Percentiles rank a stretch among this genome's conserved stretches.
Conservation (phyloP, 345 rosid genomes). For the Camelina sativa region DNA sequence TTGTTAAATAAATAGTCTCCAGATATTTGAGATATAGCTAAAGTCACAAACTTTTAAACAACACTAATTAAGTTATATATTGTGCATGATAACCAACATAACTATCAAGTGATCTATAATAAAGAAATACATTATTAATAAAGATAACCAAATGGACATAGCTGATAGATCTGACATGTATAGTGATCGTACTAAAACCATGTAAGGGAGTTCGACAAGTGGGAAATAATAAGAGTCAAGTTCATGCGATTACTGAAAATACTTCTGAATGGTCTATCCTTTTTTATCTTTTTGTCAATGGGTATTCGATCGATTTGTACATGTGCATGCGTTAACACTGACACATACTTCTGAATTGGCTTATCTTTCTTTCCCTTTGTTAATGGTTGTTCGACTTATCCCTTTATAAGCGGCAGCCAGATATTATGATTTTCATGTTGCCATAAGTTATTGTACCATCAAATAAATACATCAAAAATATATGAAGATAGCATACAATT, state of each 20-base stretch:
- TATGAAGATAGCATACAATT: not conserved
- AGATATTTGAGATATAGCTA: conserved; percentile 34
- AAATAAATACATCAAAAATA: not conserved
- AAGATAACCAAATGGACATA: conserved; percentile 23
- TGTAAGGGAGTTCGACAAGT: conserved; percentile 27
- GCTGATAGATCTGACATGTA: conserved; percentile 35
- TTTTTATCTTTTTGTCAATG: conserved; percentile 22
- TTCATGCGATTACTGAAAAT: conserved; percentile 28
- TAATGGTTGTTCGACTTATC: not conserved
- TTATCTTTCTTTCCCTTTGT: not conserved
- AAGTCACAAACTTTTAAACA: conserved; percentile 18
- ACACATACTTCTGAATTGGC: conserved; percentile 13
- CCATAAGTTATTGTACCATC: conserved; percentile 10
- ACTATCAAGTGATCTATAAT: not conserved
- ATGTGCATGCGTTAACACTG: conserved; percentile 27
- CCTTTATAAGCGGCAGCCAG: not conserved
- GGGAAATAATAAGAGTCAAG: conserved; percentile 33
- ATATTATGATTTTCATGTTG: not conserved
- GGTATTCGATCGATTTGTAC: conserved; percentile 5
- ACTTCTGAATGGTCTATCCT: not conserved
- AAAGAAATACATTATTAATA: not conserved
- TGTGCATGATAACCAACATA: conserved; percentile 25
- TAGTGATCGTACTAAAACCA: conserved; percentile 12
- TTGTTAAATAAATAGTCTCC: conserved; percentile 34
- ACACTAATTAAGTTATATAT: not conserved